Evolutionary conservation across 164 flowering plant species (phyloP), one percentile per base, ranked within the genome.

Genomic region (Aristolochia contorta): DNA sequence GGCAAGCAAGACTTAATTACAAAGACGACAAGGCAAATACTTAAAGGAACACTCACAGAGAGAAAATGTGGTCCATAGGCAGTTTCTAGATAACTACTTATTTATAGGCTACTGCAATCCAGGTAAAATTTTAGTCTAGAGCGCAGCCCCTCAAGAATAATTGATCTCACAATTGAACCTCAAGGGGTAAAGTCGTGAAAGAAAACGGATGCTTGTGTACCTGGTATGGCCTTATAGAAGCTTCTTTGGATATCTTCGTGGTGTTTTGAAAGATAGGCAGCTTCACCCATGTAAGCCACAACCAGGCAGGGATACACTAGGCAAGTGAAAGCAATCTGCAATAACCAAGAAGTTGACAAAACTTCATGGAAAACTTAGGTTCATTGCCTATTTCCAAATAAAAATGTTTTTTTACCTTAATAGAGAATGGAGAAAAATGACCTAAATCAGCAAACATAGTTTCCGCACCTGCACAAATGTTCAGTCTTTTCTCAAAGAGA

Each of bases 391-490:
- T 30, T 32, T 13, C 46, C 20, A 2, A 56, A 32, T 18, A 25
- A 9, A 37, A 19, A 37, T 45, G 14, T 23, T 15, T 3, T n/a
- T 57, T 57, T 71, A 88, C 92, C 90, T 75, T 82, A 18, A 88
- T 84, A 24, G 91, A 83, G 14, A 62, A 47, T 6, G 80, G 58
- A 54, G 95, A 78, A 63, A 89, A 89, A 62, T 85, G 91, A 9
- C 93, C 93, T 54, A 89, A 57, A 73, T 82, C 87, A 30, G 91
- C 87, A 83, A 81, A 85, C 93, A 89, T 89, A 1, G 89, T 64
- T 74, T 89, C 96, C 0, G 67, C 77, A 69, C 89, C 95, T 87
- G 77, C 66, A 54, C 27, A 16, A 63, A 24, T 50, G 65, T 53
- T 21, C 24, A 18, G 20, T 54, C 4, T 22, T 27, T 53, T 37